Conservation (phyloP, 164 flowering plant species). For the Amborella trichopoda region DNA sequence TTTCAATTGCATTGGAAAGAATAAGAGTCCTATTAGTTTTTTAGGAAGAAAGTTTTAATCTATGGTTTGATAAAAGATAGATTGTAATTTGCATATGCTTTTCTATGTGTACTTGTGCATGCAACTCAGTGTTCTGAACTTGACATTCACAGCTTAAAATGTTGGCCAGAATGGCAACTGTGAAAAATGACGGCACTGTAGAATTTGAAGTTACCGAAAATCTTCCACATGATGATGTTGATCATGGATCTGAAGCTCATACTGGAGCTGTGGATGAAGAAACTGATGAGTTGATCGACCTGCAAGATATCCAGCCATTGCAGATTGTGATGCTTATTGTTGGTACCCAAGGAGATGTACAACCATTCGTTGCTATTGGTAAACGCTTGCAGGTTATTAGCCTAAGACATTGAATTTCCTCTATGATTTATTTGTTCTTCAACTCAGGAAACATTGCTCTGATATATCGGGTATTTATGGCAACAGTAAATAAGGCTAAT, state of each 20-base stretch:
- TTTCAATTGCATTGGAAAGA: too few species aligned
- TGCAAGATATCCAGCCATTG: conserved; percentile 65
- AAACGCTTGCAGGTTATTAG: conserved; percentile 72
- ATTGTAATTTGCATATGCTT: too few species aligned
- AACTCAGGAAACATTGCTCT: too few species aligned
- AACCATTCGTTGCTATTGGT: conserved; percentile 93
- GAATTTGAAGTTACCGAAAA: conserved; percentile 44
- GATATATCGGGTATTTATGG: too few species aligned
- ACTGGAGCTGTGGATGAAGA: conserved; percentile 29
- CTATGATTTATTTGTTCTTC: neutral
- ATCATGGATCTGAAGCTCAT: conserved; percentile 23
- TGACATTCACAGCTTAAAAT: conserved; percentile 70
- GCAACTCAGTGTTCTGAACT: too few species aligned
- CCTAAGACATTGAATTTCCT: neutral
- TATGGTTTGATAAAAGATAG: too few species aligned
- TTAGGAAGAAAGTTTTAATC: too few species aligned
- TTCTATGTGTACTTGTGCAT: too few species aligned
- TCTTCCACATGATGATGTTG: conserved; percentile 16
- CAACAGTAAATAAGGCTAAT: too few species aligned
- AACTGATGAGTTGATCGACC: conserved; percentile 41
- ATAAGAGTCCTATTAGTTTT: too few species aligned
- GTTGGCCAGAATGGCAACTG: conserved; percentile 92
- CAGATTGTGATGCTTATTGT: conserved; percentile 94
- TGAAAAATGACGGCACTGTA: conserved; percentile 92
- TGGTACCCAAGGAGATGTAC: conserved; percentile 98